Base-by-base conservation (phyloP, 495 filamentous ascomycete species). In the Viridothelium virens region DNA sequence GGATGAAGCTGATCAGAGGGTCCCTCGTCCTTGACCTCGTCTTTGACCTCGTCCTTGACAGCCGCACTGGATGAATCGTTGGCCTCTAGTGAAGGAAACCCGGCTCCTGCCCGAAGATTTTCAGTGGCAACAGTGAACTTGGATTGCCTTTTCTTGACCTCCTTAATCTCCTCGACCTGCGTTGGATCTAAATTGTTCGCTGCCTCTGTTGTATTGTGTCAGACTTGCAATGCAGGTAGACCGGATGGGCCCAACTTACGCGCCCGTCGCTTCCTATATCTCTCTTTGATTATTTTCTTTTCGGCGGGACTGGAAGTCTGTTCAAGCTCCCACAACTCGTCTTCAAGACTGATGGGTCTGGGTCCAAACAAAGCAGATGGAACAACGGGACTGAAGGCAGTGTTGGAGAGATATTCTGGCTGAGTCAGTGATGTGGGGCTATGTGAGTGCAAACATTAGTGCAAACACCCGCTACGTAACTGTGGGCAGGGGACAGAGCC, bases 1-100 rank as follows among this genome's bases (percentile, higher is more conserved):
- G 25, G 25, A 1, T 25, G 25, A 25, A 25, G 25, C 25, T 25
- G 25, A 25, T 25, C 25, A 25, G 25, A 25, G 25, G 25, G 25
- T 25, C 25, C 25, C 25, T 25, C 25, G 25, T 25, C 25, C 25
- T 25, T 25, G 25, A 25, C 25, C 25, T 25, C 25, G 25, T 59
- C 53, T 10, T 59, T n/a, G 53, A n/a, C n/a, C 53, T 59, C 18
- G 53, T 7, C 53, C 18, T 59, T 44, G 41, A 44, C 41, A 44
- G 41, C 14, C 6, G 41, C 7, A 7, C 7, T 44, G 41, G 41
- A 14, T 44, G 41, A 44, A 7, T 44, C 41, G 14, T 14, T 25
- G 25, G 25, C 25, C 25, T 25, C 1, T 25, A 25, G 25, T 25
- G 25, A 25, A 25, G 25, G 25, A 25, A 25, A 25, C 25, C 25